Evolutionary conservation across 139 green algal species (phyloP).

Genomic region (Edaphochlamys debaryana): DNA sequence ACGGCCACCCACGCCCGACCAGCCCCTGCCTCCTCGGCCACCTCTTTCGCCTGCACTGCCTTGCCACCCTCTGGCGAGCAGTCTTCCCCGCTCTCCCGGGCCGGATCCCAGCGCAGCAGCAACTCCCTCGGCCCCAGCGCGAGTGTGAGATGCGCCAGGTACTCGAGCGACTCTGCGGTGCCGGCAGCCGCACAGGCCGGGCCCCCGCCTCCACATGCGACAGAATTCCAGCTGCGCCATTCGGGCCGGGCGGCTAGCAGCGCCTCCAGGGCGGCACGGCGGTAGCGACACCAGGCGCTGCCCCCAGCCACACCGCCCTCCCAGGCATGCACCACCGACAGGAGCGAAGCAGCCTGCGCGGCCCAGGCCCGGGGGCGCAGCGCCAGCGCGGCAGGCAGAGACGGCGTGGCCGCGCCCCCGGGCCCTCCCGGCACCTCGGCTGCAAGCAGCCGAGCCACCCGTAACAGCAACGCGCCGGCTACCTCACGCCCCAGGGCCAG

Average conservation of each 20-base stretch:
- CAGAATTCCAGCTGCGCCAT: slow-evolving; percentile 5
- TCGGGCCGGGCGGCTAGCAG: slow-evolving; percentile 7
- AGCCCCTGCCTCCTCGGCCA: neutral
- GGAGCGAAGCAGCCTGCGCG: slow-evolving; percentile 4
- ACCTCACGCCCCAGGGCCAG: neutral
- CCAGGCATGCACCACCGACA: too few species aligned
- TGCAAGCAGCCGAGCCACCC: neutral
- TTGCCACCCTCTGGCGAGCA: neutral
- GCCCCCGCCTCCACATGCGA: too few species aligned
- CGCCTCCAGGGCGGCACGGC: too few species aligned
- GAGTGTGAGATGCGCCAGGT: too few species aligned
- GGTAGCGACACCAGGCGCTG: neutral
- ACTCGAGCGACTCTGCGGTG: too few species aligned
- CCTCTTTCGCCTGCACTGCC: neutral
- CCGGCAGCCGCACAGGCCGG: too few species aligned
- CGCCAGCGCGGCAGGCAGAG: neutral
- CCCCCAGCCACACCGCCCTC: too few species aligned
- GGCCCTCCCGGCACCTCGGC: neutral
- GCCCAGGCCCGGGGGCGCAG: neutral
- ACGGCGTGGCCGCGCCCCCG: neutral
- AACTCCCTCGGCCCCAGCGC: too few species aligned
- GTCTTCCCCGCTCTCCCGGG: too few species aligned
- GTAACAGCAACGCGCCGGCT: neutral
- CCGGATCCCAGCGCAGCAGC: too few species aligned
- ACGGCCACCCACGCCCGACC: neutral